phyloP scores from a whole-genome alignment of 441 rosid species.

The Bocquillonia castaneifolia region DNA sequence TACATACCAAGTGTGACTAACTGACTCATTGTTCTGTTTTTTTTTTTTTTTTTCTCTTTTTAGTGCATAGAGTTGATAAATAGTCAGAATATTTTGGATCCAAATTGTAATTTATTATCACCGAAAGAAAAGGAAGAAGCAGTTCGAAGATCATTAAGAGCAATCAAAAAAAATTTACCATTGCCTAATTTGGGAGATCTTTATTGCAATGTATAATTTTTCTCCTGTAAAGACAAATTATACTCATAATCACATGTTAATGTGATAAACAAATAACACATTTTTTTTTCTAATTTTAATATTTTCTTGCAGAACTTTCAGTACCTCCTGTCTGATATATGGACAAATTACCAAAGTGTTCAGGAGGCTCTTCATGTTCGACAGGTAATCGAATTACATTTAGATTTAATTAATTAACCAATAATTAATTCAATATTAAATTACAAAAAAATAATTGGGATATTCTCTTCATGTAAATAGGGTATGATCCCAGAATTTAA shows the following conservation, averaged over 20 bases:
- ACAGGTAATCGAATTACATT: neutral
- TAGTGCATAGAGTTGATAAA: constrained; percentile 19
- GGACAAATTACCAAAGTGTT: constrained; percentile 32
- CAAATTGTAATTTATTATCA: constrained; percentile 9
- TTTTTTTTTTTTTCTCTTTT: neutral
- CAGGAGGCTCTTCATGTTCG: constrained; percentile 31
- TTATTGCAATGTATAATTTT: constrained; percentile 7
- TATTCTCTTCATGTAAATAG: constrained; percentile 12
- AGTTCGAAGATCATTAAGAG: neutral
- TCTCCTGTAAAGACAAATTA: neutral
- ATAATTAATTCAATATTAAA: too few relatives aligned
- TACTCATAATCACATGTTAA: neutral
- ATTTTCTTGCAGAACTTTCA: constrained; percentile 33
- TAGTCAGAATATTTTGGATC: constrained; percentile 20
- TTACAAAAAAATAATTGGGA: neutral
- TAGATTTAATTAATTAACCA: too few relatives aligned
- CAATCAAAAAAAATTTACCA: neutral
- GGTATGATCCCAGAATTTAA: constrained; percentile 22
- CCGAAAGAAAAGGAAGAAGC: constrained; percentile 23
- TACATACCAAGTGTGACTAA: neutral
- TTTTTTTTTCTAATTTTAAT: neutral
- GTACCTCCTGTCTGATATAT: constrained; percentile 26
- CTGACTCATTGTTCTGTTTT: neutral
- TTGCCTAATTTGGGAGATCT: neutral
- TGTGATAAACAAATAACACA: neutral